Evolutionary conservation across 495 filamentous ascomycete genomes (phyloP).

Genomic region (Penicillium egyptiacum): DNA sequence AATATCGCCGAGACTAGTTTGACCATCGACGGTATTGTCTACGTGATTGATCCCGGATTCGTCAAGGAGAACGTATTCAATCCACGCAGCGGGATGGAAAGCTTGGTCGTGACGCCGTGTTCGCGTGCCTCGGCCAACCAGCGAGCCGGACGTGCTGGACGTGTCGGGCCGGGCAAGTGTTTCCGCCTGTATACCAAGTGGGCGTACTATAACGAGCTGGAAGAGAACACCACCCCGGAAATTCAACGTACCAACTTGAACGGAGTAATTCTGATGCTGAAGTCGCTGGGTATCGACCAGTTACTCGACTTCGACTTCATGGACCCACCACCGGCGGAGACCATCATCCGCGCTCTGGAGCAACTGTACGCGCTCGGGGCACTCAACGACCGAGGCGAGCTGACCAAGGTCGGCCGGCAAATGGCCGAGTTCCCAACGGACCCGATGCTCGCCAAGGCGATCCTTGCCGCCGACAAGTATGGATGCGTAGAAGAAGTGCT

Average conservation of each 20-base stretch:
- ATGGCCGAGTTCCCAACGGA: constrained; percentile 98
- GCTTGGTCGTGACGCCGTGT: constrained; percentile 84
- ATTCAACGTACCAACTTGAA: constrained; percentile 91
- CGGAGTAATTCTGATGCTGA: constrained; percentile 79
- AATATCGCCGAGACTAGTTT: constrained; percentile 90
- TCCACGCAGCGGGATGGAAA: constrained; percentile 88
- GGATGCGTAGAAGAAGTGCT: constrained; percentile 94
- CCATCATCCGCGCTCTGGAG: constrained; percentile 86
- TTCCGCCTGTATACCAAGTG: constrained; percentile 95
- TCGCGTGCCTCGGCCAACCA: constrained; percentile 95
- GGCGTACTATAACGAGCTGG: constrained; percentile 91
- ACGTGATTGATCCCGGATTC: constrained; percentile 89
- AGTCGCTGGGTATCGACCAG: constrained; percentile 90
- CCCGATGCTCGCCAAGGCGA: constrained; percentile 86
- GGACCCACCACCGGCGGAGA: constrained; percentile 89
- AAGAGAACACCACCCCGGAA: constrained; percentile 89
- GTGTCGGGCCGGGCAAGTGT: constrained; percentile 90
- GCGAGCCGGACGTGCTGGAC: constrained; percentile 85
- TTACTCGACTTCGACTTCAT: constrained; percentile 96
- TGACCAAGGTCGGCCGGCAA: constrained; percentile 89
- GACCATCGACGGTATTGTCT: constrained; percentile 88
- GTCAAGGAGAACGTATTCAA: constrained; percentile 97
- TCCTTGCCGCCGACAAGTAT: constrained; percentile 85
- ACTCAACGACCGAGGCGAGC: constrained; percentile 82
- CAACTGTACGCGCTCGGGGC: constrained; percentile 90